Percentiles rank a stretch among this genome's conserved stretches.
These are phyloP conservation scores for Salix caprea DNA, from an alignment of 345 rosid genomes.

Conservation along the genomic window DNA sequence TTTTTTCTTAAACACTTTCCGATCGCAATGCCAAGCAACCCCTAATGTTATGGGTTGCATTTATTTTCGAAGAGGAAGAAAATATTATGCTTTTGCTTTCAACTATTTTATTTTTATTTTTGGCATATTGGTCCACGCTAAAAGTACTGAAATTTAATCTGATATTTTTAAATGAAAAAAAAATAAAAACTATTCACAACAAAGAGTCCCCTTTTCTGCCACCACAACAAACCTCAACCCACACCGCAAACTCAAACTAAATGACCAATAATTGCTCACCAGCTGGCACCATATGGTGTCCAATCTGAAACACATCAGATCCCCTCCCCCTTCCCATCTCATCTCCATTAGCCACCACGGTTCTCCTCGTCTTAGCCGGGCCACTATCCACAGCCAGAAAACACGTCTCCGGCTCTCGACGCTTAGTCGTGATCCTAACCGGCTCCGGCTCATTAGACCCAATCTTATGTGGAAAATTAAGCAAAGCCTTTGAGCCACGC, in stretches of 20 bases:
- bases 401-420: conserved; percentile 4
- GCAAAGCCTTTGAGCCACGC: conserved; percentile 30
- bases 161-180: neutral
- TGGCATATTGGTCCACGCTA: neutral
- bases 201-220: too few relatives aligned
- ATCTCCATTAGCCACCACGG: conserved; percentile 7
- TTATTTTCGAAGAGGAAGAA: neutral
- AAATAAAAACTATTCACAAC: neutral
- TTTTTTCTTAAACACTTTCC: too few relatives aligned
- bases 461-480: conserved; percentile 30
- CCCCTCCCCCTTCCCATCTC: conserved; percentile 1
- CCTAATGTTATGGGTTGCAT: neutral
- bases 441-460: conserved; percentile 21
- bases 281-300: conserved; percentile 13
- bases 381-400: neutral
- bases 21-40: too few relatives aligned
- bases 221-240: neutral
- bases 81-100: neutral
- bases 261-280: conserved; percentile 32
- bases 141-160: neutral
- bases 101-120: neutral
- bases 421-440: conserved; percentile 11
- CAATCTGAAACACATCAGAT: conserved; percentile 3
- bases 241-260: neutral
- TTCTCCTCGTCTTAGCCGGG: conserved; percentile 30